Conservation (phyloP, 768 basidiomycete genomes). For the Panaeolus papilionaceus region DNA sequence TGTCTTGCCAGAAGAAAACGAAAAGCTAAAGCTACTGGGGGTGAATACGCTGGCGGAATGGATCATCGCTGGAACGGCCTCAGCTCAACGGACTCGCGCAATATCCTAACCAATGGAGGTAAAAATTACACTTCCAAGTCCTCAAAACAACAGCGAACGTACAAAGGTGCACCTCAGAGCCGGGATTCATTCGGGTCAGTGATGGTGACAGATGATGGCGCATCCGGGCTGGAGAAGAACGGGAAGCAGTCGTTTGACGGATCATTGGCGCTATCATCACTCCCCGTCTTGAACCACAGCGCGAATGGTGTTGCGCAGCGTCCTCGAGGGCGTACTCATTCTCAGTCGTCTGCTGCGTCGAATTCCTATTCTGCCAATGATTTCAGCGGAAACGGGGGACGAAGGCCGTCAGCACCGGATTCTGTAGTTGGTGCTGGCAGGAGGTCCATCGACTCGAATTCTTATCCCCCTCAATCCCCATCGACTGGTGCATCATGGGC, state of each 20-base stretch:
- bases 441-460: constrained; percentile 34
- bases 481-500: constrained; percentile 3
- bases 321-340: not conserved
- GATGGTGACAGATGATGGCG: constrained; percentile 24
- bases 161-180: constrained; percentile 23
- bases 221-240: constrained; percentile 29
- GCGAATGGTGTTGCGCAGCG: not conserved
- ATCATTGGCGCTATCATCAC: constrained; percentile 26
- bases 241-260: constrained; percentile 26
- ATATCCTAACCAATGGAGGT: constrained; percentile 12
- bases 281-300: constrained; percentile 29
- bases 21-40: constrained; percentile 17
- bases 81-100: constrained; percentile 40
- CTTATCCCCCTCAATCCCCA: constrained; percentile 23
- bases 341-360: not conserved
- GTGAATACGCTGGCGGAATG: constrained; percentile 15
- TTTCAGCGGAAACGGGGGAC: not conserved
- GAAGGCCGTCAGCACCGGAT: constrained; percentile 7
- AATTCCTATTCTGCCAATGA: not conserved
- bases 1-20: constrained; percentile 32
- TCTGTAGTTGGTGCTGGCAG: constrained; percentile 20
- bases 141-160: constrained; percentile 21
- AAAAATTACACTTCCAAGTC: constrained; percentile 16
- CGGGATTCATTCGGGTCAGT: constrained; percentile 15
- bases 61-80: constrained; percentile 37